These are phyloP conservation scores for Tarenaya hassleriana DNA, from an alignment of 345 rosid genomes.

Conservation along the genomic window DNA sequence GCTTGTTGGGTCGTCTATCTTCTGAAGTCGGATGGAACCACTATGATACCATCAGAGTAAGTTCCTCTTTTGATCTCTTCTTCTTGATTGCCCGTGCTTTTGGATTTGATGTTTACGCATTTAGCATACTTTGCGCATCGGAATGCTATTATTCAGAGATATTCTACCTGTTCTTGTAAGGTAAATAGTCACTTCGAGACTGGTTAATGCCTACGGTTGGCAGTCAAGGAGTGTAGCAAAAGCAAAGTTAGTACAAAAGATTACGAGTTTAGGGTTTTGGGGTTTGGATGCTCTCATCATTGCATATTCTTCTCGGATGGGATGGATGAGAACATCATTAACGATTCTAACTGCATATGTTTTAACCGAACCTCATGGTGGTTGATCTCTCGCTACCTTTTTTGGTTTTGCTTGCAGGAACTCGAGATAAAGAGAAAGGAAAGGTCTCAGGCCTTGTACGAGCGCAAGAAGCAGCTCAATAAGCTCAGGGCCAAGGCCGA, in stretches of 20 bases:
- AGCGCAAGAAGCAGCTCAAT: constrained; percentile 59
- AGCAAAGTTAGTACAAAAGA: too few species aligned
- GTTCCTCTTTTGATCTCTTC: neutral
- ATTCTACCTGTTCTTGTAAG: neutral
- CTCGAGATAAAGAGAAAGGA: constrained; percentile 73
- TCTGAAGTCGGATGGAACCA: constrained; percentile 72
- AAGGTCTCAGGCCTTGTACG: constrained; percentile 42
- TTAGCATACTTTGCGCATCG: too few species aligned
- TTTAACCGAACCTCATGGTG: too few species aligned
- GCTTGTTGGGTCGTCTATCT: constrained; percentile 49
- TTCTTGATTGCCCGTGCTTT: neutral
- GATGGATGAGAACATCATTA: too few species aligned
- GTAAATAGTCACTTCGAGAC: too few species aligned
- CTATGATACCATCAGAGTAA: constrained; percentile 55
- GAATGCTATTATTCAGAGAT: neutral
- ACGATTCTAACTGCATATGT: too few species aligned
- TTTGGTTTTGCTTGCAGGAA: constrained; percentile 36
- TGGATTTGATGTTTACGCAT: neutral
- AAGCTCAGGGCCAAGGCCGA: constrained; percentile 76
- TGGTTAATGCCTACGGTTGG: too few species aligned
- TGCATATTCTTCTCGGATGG: too few species aligned
- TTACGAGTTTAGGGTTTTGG: too few species aligned
- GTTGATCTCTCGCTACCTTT: too few species aligned
- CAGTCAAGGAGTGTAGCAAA: too few species aligned
- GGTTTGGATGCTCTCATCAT: too few species aligned